Evolutionary conservation across 2,329 filamentous ascomycete species (phyloP), one percentile per base, ranked within the genome.

Genomic region (Pezicula carpinea): DNA sequence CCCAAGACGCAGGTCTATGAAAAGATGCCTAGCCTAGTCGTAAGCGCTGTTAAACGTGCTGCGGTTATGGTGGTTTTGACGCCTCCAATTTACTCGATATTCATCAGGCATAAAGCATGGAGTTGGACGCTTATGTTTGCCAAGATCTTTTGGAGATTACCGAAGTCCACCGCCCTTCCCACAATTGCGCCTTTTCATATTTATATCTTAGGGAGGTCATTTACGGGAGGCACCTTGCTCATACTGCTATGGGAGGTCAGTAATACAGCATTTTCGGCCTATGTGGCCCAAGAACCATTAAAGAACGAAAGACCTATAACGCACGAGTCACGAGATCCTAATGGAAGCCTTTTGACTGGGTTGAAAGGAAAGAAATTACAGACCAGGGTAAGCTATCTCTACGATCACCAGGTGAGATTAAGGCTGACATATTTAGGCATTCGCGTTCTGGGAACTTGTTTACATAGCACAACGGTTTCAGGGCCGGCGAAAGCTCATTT

Each of bases 391-490:
- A 58, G 73, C 63, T 13, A 6, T 10, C 13, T 26, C 17, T 6
- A 2, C 22, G n/a, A 23, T 6, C 17, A 5, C 34, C 22, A 0
- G 7, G 33, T n/a, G 35, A 33, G 14, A 22, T 29, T 29, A 3
- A 32, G 21, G 29, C 58, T 63, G 50, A 61, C 39, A 17, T 17
- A 34, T n/a, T 18, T 49, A 87, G 77, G 78, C 82, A 1, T 95
- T 95, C 64, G 91, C 92, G 14, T 86, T 95, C 66, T 96, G 91
- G 91, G 92, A 97, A 62, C 73, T 96, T 22, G 81, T 82, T 23
- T 76, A 88, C 47, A 95, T 96, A 56, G 83, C 87, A 32, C 79
- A 85, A 47, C 77, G 81, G 45, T 91, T 87, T 53, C 76, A 83
- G 14, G 76, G 81, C n/a, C 82, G 60, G 23, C 80, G 92, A 44